Conservation (phyloP, 2,329 filamentous ascomycete species). For the Sarocladium oryzae region DNA sequence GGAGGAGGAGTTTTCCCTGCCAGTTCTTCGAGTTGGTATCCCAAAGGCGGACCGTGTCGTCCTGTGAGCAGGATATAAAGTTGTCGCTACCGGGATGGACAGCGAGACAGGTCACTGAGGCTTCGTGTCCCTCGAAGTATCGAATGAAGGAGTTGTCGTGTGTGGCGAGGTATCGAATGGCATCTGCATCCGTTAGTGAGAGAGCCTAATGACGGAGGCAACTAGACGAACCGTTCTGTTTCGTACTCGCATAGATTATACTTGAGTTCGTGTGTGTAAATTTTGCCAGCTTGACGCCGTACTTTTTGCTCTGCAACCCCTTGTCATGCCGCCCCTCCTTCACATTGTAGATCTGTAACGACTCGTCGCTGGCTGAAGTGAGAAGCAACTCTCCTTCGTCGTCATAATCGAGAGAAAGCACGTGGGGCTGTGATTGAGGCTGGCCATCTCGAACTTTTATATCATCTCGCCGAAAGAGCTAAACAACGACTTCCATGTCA, state of each 20-base stretch:
- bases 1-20: slow-evolving; percentile 73
- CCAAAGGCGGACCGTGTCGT: slow-evolving; percentile 91
- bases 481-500: background rate
- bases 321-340: slow-evolving; percentile 87
- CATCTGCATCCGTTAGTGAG: slow-evolving; percentile 44
- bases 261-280: slow-evolving; percentile 90
- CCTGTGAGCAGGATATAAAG: slow-evolving; percentile 85
- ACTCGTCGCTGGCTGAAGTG: slow-evolving; percentile 87
- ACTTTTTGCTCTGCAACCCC: slow-evolving; percentile 89
- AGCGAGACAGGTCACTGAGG: slow-evolving; percentile 72
- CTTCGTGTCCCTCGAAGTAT: slow-evolving; percentile 90
- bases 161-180: slow-evolving; percentile 77
- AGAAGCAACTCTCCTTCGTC: slow-evolving; percentile 90
- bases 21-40: slow-evolving; percentile 74
- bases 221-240: slow-evolving; percentile 68
- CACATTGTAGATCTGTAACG: slow-evolving; percentile 91
- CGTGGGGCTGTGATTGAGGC: slow-evolving; percentile 44
- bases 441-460: slow-evolving; percentile 37
- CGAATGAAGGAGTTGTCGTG: slow-evolving; percentile 96
- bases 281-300: slow-evolving; percentile 86
- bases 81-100: slow-evolving; percentile 83
- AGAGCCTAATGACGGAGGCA: background rate
- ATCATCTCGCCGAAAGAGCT: slow-evolving; percentile 54
- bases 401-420: slow-evolving; percentile 93
- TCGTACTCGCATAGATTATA: slow-evolving; percentile 93